These are phyloP conservation scores for Trichoderma sp. DNA, from an alignment of 2,329 filamentous ascomycete genomes.

Conservation along the genomic window DNA sequence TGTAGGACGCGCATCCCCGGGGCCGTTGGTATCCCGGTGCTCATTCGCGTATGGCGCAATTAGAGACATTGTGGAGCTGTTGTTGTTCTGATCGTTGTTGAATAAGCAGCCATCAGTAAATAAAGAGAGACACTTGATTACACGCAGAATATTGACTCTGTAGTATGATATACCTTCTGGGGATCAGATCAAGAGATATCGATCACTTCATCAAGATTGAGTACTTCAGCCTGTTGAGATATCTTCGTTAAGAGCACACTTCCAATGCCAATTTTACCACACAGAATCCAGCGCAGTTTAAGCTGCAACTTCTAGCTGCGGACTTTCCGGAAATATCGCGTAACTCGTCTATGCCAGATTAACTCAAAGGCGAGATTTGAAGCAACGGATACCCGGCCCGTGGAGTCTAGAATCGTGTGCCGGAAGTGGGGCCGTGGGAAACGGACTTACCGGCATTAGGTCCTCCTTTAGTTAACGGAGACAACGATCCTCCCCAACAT, in stretches of 20 bases:
- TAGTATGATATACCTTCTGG: too few species aligned
- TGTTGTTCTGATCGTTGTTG: not conserved
- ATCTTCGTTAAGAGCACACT: not conserved
- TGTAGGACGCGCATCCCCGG: conserved; percentile 37
- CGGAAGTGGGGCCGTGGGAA: conserved; percentile 11
- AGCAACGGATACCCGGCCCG: not conserved
- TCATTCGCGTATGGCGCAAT: conserved; percentile 3
- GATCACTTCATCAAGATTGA: not conserved
- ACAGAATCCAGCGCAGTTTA: not conserved
- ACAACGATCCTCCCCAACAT: not conserved
- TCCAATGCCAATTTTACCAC: not conserved
- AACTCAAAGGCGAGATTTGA: not conserved
- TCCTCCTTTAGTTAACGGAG: not conserved
- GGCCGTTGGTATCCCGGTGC: conserved; percentile 1
- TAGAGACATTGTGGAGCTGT: not conserved
- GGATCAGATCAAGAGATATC: too few species aligned
- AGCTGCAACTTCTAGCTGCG: not conserved
- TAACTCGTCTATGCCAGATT: not conserved
- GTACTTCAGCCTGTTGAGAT: not conserved
- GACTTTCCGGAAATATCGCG: not conserved
- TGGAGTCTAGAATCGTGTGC: not conserved
- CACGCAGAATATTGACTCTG: too few species aligned
- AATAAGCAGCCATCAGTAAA: not conserved
- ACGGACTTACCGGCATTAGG: conserved; percentile 12
- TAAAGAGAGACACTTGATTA: not conserved